Evolutionary conservation across 2,329 filamentous ascomycete genomes (phyloP), one percentile per base, ranked within the genome.

Genomic region (Fusarium paranaense): DNA sequence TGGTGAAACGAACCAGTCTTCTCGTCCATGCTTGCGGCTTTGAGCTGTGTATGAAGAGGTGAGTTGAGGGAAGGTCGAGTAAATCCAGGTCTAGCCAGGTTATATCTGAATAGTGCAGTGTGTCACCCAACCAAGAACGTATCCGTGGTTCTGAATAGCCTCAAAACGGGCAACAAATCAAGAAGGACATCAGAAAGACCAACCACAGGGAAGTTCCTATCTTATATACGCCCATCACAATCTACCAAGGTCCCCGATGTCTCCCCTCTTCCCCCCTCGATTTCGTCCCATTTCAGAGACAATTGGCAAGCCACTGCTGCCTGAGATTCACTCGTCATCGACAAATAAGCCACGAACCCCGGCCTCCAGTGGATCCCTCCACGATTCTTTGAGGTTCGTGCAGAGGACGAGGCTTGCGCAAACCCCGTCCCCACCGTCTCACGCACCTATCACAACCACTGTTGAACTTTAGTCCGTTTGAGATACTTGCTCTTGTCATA

Each of bases 1-100:
- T 91, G 90, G 72, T 83, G 82, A 78, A 93, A 93, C 73, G 81
- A 81, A 66, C 90, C 87, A 67, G 83, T 83, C 42, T 81, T 81
- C 74, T 85, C 83, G 64, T 85, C 81, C 62, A 83, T 82, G 83
- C 84, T 86, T 16, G 57, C 72, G 69, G 32, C 14, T 57, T 58
- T 22, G 35, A 32, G n/a, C 20, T 66, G 54, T 25, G 37, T 52
- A 6, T 9, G 32, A 50, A 16, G 22, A 42, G 20, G n/a, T 30
- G 20, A 54, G 37, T 9, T 40, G 27, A 20, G 22, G 6, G 27
- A 30, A 47, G 16, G 22, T 38, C 20, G 13, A 64, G 22, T 10
- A 37, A 50, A 45, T 6, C 18, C 25, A 35, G 32, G 13, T 56
- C 18, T 10, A 14, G 16, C 20, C 25, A 38, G 33, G 20, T 22